These are phyloP conservation scores for Aspergillus puulaauensis DNA, from an alignment of 2,329 filamentous ascomycete species.

Conservation along the genomic window DNA sequence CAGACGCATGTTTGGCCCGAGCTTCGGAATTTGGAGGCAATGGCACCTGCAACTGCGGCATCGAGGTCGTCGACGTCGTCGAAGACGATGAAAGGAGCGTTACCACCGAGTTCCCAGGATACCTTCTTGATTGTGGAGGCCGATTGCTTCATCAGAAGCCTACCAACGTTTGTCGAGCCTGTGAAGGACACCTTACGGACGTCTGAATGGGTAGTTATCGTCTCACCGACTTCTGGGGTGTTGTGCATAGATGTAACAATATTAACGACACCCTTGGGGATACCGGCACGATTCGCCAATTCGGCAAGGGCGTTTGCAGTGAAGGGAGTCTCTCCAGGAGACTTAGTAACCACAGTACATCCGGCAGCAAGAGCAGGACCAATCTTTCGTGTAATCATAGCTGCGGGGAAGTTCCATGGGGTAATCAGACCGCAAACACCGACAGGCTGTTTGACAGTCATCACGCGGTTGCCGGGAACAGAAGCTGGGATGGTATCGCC, in stretches of 20 bases:
- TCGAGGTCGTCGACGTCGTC: constrained; percentile 86
- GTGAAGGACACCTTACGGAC: constrained; percentile 94
- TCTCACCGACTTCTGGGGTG: constrained; percentile 74
- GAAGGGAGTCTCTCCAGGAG: constrained; percentile 88
- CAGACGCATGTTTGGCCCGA: constrained; percentile 96
- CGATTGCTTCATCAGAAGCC: constrained; percentile 86
- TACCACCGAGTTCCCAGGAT: constrained; percentile 90
- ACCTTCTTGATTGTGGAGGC: constrained; percentile 80
- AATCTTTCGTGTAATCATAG: constrained; percentile 54
- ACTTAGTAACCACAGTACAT: constrained; percentile 90
- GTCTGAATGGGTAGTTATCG: constrained; percentile 71
- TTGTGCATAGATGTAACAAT: constrained; percentile 78
- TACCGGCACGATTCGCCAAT: constrained; percentile 79
- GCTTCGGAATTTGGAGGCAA: constrained; percentile 87
- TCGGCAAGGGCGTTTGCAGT: constrained; percentile 86
- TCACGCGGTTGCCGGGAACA: constrained; percentile 59
- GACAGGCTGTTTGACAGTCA: constrained; percentile 65
- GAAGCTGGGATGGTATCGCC: constrained; percentile 63
- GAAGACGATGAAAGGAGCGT: constrained; percentile 95
- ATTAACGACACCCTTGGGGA: constrained; percentile 89
- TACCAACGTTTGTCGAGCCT: constrained; percentile 66
- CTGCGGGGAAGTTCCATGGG: constrained; percentile 64
- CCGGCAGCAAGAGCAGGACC: constrained; percentile 76
- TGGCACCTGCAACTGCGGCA: constrained; percentile 75
- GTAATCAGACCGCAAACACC: constrained; percentile 68